Evolutionary conservation across 495 filamentous ascomycete genomes (phyloP), one percentile per base, ranked within the genome.

Genomic region (Aspergillus avenaceus): DNA sequence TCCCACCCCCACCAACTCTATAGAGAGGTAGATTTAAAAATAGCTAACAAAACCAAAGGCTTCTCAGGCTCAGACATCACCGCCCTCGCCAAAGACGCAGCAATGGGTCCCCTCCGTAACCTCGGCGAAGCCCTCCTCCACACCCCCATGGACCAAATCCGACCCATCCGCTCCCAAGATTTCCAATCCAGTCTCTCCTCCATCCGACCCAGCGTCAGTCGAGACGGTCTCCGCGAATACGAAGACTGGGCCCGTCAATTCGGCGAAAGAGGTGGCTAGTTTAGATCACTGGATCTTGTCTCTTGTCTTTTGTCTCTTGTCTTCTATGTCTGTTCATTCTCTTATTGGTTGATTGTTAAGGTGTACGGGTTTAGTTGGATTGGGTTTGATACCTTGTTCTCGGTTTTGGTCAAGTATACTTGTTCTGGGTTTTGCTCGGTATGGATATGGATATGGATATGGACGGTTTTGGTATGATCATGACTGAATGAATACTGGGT

Each of bases 41-140:
- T 50, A 26, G 45, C 41, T 23, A n/a, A 12, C 8, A 14, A 6
- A 8, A 19, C 1, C 58, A 97, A n/a, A n/a, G 93, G 91, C 42
- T 99, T 95, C 74, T 95, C 90, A 28, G 95, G 93, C 50, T 96
- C 90, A 3, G 93, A 99, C 63, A 96, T 99, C 47, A 99, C 93
- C 8, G 93, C 93, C 5, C 72, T 99, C 21, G 95, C 93, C 8
- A 99, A 99, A 67, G 93, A 99, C 63, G 93, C 93, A 8, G 93
- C 93, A 21, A 99, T 99, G 93, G 95, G 93, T 0, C 93, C 95
- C 8, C 77, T 99, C 12, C 84, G 95, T 16, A 91, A 87, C 47
- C 75, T 99, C 2, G 93, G 93, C 18, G 95, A 97, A 62, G 87
- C 87, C 14, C 73, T 99, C 31, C 75, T 99, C 21, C 82, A 88